Conservation (phyloP, 345 rosid genomes). For the Gossypium mustelinum region DNA sequence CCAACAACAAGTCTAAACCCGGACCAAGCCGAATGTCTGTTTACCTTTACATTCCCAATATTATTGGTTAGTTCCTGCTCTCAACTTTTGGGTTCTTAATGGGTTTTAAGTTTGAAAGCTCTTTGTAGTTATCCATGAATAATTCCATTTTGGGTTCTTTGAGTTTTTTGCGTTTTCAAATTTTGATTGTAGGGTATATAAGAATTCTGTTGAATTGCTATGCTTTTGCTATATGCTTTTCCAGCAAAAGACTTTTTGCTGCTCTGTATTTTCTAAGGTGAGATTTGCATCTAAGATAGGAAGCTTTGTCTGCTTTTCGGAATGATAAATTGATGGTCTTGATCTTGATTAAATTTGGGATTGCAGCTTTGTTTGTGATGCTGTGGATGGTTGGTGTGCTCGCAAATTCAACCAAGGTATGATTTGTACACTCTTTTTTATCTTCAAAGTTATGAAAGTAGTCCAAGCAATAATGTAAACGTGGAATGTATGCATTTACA, state of each 20-base stretch:
- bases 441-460: not conserved
- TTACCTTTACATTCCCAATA: conserved; percentile 80
- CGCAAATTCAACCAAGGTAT: conserved; percentile 93
- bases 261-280: conserved; percentile 72
- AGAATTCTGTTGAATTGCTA: conserved; percentile 71
- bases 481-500: conserved; percentile 4
- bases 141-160: conserved; percentile 6
- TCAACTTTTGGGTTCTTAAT: not conserved
- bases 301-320: not conserved
- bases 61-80: conserved; percentile 58
- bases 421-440: not conserved
- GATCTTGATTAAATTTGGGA: conserved; percentile 8
- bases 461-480: not conserved
- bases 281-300: conserved; percentile 1
- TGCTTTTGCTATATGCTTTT: conserved; percentile 78
- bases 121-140: not conserved
- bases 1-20: conserved; percentile 50
- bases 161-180: conserved; percentile 7
- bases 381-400: conserved; percentile 92
- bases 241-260: conserved; percentile 75
- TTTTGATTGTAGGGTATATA: conserved; percentile 51
- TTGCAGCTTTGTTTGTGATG: conserved; percentile 91
- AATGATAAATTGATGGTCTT: not conserved
- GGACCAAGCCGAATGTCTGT: conserved; percentile 56
- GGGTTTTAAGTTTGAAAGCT: not conserved